Base-by-base conservation (phyloP, 441 rosid species). In the Croton laevigatus region DNA sequence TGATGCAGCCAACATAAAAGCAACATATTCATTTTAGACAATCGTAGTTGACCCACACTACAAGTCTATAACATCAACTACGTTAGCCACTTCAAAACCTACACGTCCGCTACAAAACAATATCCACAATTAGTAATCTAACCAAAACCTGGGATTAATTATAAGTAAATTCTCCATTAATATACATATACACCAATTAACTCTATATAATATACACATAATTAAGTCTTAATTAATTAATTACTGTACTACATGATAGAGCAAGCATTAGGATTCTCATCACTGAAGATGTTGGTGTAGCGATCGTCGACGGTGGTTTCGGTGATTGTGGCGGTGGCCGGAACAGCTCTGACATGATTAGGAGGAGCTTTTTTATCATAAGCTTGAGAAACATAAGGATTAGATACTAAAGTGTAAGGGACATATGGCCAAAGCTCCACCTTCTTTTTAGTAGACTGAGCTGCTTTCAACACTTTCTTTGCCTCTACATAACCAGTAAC, bases 351-450 rank as follows among this genome's bases (percentile, higher is more conserved):
- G 46, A 89, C 97, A 63, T 85, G 89, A 71, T 93, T 90, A 4
- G 93, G 62, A 5, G 98, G 98, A 2, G 97, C 98, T 62, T 93
- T 93, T 86, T 93, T 93, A 82, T 90, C 97, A 75, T 93, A 93
- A 46, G 97, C 93, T 58, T 83, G 91, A 38, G 98, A 76, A 57
- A 87, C 82, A 63, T 93, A 89, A n/a, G 98, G 97, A 73, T 89
- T 73, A 2, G 89, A 74, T 70, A 86, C 98, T 72, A 89, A 42
- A 45, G 72, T 71, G 79, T 89, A 87, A 0, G 95, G 97, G 12
- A 89, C 93, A n/a, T 93, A 93, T 2, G 98, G 98, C 98, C 98
- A 93, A 37, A 82, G 51, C 88, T 93, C 98, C 55, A 88, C 94
- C 78, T 86, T 90, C 84, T 93, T 93, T 87, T 80, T 93, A 0